Conservation (phyloP, 2,329 filamentous ascomycete species). For the Nigrospora osmanthi region DNA sequence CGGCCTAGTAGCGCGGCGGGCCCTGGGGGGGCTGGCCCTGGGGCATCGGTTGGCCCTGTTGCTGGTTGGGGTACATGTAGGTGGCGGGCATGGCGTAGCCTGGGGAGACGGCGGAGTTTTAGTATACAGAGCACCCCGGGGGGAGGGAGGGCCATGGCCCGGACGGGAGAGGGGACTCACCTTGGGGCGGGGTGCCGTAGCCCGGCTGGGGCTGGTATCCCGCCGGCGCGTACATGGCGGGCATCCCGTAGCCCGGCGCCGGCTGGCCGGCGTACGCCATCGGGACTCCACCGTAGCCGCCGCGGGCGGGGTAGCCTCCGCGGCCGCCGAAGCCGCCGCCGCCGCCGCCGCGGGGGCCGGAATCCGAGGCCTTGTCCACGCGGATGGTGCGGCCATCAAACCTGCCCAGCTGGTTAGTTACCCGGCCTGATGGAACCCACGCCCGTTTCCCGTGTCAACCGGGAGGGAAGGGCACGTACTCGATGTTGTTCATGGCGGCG, state of each 20-base stretch:
- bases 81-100: slow-evolving; percentile 16
- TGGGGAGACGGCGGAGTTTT: slow-evolving; percentile 2
- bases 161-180: slow-evolving; percentile 18
- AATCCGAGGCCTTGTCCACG: slow-evolving; percentile 91
- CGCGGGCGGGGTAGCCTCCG: slow-evolving; percentile 8
- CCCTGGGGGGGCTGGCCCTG: slow-evolving; percentile 30
- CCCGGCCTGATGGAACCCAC: not conserved
- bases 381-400: slow-evolving; percentile 93
- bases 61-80: slow-evolving; percentile 40
- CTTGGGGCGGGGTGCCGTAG: slow-evolving; percentile 37
- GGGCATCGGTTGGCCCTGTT: slow-evolving; percentile 27
- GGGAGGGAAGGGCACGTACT: slow-evolving; percentile 64
- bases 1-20: slow-evolving; percentile 30
- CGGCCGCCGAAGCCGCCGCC: slow-evolving; percentile 26
- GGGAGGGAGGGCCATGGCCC: no score
- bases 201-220: slow-evolving; percentile 27
- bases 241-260: slow-evolving; percentile 27
- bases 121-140: not conserved
- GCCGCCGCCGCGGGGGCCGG: slow-evolving; percentile 53
- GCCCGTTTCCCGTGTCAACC: not conserved
- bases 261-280: slow-evolving; percentile 25
- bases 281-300: slow-evolving; percentile 21
- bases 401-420: slow-evolving; percentile 34
- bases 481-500: slow-evolving; percentile 74
- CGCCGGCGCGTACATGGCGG: slow-evolving; percentile 28